A percentile compares a stretch with the other conserved stretches of the same genome.
These are phyloP conservation scores for Penicillium steckii DNA, from an alignment of 495 filamentous ascomycete genomes.

Conservation along the genomic window DNA sequence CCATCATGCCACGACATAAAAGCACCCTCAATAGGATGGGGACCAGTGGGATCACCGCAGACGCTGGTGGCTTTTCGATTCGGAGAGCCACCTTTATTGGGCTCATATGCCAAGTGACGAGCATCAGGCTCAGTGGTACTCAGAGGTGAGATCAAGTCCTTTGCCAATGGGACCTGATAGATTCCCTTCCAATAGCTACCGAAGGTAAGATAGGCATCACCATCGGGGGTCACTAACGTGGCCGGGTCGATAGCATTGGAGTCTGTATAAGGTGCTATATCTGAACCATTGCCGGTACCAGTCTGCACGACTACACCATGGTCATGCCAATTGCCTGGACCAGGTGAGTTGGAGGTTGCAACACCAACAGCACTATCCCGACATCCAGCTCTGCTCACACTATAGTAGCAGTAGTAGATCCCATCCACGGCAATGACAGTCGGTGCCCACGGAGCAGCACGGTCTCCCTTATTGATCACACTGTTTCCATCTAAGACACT, in stretches of 20 bases:
- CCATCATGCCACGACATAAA: slow-evolving; percentile 54
- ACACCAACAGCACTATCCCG: slow-evolving; percentile 70
- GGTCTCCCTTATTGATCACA: slow-evolving; percentile 42
- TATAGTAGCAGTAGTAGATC: slow-evolving; percentile 72
- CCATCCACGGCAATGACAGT: slow-evolving; percentile 54
- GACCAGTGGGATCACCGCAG: slow-evolving; percentile 37
- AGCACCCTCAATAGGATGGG: slow-evolving; percentile 43
- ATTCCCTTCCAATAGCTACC: slow-evolving; percentile 74
- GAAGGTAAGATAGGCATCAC: slow-evolving; percentile 58
- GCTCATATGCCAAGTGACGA: slow-evolving; percentile 35
- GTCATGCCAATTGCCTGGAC: slow-evolving; percentile 58
- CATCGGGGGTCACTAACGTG: slow-evolving; percentile 46
- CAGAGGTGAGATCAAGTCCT: slow-evolving; percentile 34
- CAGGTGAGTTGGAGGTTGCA: slow-evolving; percentile 61
- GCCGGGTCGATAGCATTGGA: slow-evolving; percentile 78
- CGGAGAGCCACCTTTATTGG: slow-evolving; percentile 18
- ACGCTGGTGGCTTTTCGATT: slow-evolving; percentile 25
- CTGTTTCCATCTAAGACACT: slow-evolving; percentile 36
- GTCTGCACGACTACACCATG: slow-evolving; percentile 44
- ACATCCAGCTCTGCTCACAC: slow-evolving; percentile 64
- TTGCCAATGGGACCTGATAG: slow-evolving; percentile 58
- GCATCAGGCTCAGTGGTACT: slow-evolving; percentile 27
- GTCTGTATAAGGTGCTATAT: slow-evolving; percentile 46
- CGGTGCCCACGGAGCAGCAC: slow-evolving; percentile 55
- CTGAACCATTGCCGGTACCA: slow-evolving; percentile 36